Base-by-base conservation (phyloP, 352 stramenopile species). In the Phytophthora macrochlamydospora region DNA sequence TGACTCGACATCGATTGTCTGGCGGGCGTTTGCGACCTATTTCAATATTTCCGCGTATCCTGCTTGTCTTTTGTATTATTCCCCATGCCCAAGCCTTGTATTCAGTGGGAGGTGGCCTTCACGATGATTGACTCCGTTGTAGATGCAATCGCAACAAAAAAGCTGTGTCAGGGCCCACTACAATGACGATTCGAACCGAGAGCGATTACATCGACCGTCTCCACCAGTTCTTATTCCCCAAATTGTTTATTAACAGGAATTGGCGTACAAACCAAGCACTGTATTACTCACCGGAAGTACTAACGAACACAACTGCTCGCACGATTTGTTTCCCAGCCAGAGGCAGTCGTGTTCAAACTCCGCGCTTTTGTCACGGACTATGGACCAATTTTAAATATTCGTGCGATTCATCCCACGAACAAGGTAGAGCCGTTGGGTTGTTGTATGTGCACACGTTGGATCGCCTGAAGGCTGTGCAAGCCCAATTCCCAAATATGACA, bases 151-250 rank as follows among this genome's bases (percentile, higher is more conserved):
- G 24, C 50, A 59, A 56, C 24, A 28, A 53, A 13, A 12, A n/a
- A 13, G 4, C 18, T 29, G 28, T 50, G 9, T 29, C 2, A 12
- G 51, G 50, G 1, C 58, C 65, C 0, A 18, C 56, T 35, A 44
- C 14, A 2, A 18, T 72, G 3, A 65, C 37, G 11, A 28, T 78
- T 6, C 70, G 70, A 2, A 72, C 70, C 0, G 59, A 77, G 44
- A 73, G 48, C 29, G 49, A 61, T 7, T 87, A 62, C 12, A 46
- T 75, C 31, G 75, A 86, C n/a, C 75, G 75, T 1, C 18, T 87
- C 12, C 72, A 87, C 43, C 63, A 87, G 7, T 78, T 73, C 43
- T n/a, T 77, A 43, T 46, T 82, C 3, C 70, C 78, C 0, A 65
- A 43, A 4, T 54, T 78, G 33, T 86, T 82, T 43, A 37, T 38